phyloP scores from a whole-genome alignment of 2,329 filamentous ascomycete genomes.

The Colletotrichum tropicicola region DNA sequence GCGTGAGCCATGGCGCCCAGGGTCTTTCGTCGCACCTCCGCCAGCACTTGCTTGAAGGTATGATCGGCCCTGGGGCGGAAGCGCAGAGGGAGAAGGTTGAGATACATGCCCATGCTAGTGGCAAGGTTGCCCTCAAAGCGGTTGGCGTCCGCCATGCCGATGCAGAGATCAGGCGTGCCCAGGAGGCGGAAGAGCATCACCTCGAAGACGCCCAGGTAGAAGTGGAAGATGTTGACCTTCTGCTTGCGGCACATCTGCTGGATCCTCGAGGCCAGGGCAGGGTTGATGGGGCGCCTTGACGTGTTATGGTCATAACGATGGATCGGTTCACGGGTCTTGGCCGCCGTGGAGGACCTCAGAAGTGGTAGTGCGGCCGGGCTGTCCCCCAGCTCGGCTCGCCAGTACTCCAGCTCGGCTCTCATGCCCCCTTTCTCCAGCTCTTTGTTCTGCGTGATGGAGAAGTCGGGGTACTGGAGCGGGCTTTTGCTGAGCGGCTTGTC shows the following conservation, averaged over 20 bases:
- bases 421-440: not conserved
- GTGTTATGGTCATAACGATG: no score
- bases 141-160: conserved; percentile 58
- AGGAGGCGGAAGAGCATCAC: not conserved
- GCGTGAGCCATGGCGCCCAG: conserved; percentile 52
- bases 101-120: conserved; percentile 55
- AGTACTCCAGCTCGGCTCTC: not conserved
- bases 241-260: not conserved
- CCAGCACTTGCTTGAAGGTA: not conserved
- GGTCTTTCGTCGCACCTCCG: not conserved
- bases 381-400: not conserved
- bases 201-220: conserved; percentile 51
- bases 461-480: not conserved
- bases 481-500: not conserved
- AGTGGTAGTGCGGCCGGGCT: not conserved
- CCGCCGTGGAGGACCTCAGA: not conserved
- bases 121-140: no score
- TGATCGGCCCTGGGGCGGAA: conserved; percentile 40
- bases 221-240: conserved; percentile 48
- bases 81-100: conserved; percentile 58
- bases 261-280: not conserved
- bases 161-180: conserved; percentile 46
- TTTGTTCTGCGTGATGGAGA: not conserved
- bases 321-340: no score
- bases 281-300: not conserved